These are phyloP conservation scores for Candida sp. DNA, from an alignment of 1,139 yeast species.

Conservation along the genomic window DNA sequence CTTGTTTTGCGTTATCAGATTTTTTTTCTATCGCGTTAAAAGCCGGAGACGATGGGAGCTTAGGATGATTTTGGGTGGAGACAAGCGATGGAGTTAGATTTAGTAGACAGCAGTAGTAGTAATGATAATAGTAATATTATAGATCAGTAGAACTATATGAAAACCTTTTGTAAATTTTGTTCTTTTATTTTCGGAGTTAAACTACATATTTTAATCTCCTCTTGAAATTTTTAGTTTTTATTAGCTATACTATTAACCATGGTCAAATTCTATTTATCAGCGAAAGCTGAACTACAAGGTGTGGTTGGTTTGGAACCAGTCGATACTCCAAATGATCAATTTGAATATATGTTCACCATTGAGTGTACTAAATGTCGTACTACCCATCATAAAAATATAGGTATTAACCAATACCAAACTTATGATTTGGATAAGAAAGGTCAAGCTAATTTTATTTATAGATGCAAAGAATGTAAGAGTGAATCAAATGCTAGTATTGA, in stretches of 20 bases:
- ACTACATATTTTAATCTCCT: no score
- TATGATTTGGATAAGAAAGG: conserved; percentile 78
- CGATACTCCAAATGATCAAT: conserved; percentile 61
- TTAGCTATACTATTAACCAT: conserved; percentile 11
- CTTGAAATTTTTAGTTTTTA: no score
- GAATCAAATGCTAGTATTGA: conserved; percentile 42
- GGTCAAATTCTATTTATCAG: conserved; percentile 45
- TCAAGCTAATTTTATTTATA: conserved; percentile 78
- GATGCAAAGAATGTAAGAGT: conserved; percentile 63
- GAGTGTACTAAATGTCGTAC: conserved; percentile 83
- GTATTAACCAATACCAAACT: conserved; percentile 60
- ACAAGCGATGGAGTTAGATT: neutral
- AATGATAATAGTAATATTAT: no score
- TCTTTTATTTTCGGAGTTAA: neutral
- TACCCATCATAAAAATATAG: conserved; percentile 68
- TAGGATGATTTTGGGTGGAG: neutral
- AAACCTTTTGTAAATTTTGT: neutral
- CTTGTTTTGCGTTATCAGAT: neutral
- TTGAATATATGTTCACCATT: conserved; percentile 70
- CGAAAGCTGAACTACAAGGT: conserved; percentile 58
- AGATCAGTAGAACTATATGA: no score
- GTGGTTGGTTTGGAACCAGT: conserved; percentile 62
- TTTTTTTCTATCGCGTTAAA: neutral
- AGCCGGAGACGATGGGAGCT: neutral
- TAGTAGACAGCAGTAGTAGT: neutral